Evolutionary conservation across 768 basidiomycete genomes (phyloP), one percentile per base, ranked within the genome.

Genomic region (Tylopilus subfusipes): DNA sequence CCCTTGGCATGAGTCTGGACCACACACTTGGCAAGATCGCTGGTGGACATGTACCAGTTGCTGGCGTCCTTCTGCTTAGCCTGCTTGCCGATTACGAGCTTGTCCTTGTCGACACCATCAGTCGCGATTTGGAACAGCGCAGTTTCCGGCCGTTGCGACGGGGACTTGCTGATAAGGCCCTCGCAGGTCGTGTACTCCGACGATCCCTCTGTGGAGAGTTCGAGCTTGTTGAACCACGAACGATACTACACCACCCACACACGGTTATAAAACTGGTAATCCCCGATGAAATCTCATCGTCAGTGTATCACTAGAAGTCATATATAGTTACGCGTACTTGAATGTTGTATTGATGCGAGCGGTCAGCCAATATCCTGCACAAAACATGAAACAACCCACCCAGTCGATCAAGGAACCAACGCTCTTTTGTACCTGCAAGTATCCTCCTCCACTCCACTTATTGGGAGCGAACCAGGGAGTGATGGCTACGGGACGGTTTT

Each of bases 1-100:
- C 86, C 87, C 56, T 76, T 61, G 16, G 59, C 62, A 63, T 83
- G 79, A 0, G 85, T 88, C 67, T 82, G n/a, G n/a, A n/a, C n/a
- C n/a, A n/a, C n/a, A n/a, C n/a, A n/a, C n/a, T n/a, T n/a, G n/a
- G 81, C 78, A 14, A 90, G 73, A 3, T 77, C 78, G 3, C 74
- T 65, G 2, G 83, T 74, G 29, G 71, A 71, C 71, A 90, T 84
- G 68, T 78, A 86, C 12, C 84, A 76, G 48, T 75, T 80, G 46
- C 42, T 69, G 4, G 79, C 79, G 45, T 16, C 42, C 2, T 58
- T 66, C 1, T 67, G 16, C 34, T 62, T 75, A 2, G 75, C 74
- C 18, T 81, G 81, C 62, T 82, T 82, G 0, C 81, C 81, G 54
- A 82, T 78, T 57, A 82, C 75, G 48, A 82, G 71, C 65, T 80